Conservation (phyloP, 805 yeast genomes). For the Priceomyces carsonii region DNA sequence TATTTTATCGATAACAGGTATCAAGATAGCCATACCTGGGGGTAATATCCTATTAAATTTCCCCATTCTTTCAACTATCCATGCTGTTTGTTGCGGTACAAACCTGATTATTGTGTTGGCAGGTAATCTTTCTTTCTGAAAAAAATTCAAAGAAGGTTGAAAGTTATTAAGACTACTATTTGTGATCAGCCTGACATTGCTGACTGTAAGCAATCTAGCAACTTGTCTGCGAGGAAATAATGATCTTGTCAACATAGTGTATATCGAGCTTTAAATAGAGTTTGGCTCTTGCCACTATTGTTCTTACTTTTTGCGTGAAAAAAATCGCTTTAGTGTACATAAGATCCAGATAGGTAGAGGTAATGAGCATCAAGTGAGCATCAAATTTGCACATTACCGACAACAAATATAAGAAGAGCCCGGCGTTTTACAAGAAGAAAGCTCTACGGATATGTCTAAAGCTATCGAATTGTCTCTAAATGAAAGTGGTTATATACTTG, state of each 20-base stretch:
- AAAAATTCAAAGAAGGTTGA: constrained; percentile 44
- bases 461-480: constrained; percentile 62
- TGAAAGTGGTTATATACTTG: constrained; percentile 62
- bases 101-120: constrained; percentile 72
- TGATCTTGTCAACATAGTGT: constrained; percentile 6
- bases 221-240: too few relatives aligned
- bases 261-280: too few relatives aligned
- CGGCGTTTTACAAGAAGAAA: too few relatives aligned
- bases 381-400: too few relatives aligned
- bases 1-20: constrained; percentile 75
- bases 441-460: constrained; percentile 63
- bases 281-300: too few relatives aligned
- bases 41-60: constrained; percentile 64
- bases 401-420: too few relatives aligned
- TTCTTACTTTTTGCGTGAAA: too few relatives aligned
- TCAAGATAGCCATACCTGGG: constrained; percentile 74
- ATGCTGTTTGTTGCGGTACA: constrained; percentile 89
- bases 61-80: constrained; percentile 92
- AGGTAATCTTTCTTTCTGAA: constrained; percentile 67
- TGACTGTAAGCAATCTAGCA: background rate
- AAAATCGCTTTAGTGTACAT: too few relatives aligned
- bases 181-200: background rate
- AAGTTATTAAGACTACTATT: constrained; percentile 4
- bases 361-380: too few relatives aligned
- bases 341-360: too few relatives aligned